phyloP scores from a whole-genome alignment of 2,329 filamentous ascomycete species.

The Botrytis cinerea region DNA sequence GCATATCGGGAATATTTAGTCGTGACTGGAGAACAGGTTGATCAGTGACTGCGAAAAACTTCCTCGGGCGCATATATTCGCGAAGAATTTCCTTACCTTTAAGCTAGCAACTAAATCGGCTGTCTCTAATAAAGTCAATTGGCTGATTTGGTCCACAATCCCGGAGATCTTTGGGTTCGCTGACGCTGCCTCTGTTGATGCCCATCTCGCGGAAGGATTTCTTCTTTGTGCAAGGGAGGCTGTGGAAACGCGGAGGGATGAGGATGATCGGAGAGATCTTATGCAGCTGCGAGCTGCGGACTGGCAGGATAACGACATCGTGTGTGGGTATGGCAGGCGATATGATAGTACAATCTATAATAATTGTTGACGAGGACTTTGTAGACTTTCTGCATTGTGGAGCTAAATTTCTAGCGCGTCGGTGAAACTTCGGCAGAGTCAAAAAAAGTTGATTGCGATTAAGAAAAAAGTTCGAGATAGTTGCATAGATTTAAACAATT shows the following conservation, averaged over 20 bases:
- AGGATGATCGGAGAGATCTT: slow-evolving; percentile 57
- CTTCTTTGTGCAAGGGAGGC: slow-evolving; percentile 50
- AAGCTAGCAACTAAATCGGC: slow-evolving; percentile 91
- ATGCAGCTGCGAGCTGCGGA: slow-evolving; percentile 66
- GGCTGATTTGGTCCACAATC: slow-evolving; percentile 98
- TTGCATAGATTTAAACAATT: slow-evolving; percentile 13
- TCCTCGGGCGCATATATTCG: not conserved
- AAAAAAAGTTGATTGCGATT: slow-evolving; percentile 23
- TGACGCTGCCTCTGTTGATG: slow-evolving; percentile 74
- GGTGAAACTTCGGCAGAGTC: slow-evolving; percentile 14
- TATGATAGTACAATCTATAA: slow-evolving; percentile 21
- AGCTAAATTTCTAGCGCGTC: slow-evolving; percentile 28
- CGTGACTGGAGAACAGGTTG: slow-evolving; percentile 63
- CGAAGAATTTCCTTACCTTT: slow-evolving; percentile 66
- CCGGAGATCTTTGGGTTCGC: slow-evolving; percentile 86
- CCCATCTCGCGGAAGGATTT: slow-evolving; percentile 67
- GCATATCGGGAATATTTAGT: slow-evolving; percentile 97
- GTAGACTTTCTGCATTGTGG: slow-evolving; percentile 24
- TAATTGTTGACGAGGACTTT: slow-evolving; percentile 32
- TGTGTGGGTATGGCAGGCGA: slow-evolving; percentile 39
- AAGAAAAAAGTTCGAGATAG: slow-evolving; percentile 26
- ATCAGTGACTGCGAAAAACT: slow-evolving; percentile 28
- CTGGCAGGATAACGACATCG: slow-evolving; percentile 65
- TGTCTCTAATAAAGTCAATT: slow-evolving; percentile 96
- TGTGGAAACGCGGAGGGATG: slow-evolving; percentile 50